These are phyloP conservation scores for Geotrichum fermentans DNA, from an alignment of 1,139 yeast genomes.

Conservation along the genomic window DNA sequence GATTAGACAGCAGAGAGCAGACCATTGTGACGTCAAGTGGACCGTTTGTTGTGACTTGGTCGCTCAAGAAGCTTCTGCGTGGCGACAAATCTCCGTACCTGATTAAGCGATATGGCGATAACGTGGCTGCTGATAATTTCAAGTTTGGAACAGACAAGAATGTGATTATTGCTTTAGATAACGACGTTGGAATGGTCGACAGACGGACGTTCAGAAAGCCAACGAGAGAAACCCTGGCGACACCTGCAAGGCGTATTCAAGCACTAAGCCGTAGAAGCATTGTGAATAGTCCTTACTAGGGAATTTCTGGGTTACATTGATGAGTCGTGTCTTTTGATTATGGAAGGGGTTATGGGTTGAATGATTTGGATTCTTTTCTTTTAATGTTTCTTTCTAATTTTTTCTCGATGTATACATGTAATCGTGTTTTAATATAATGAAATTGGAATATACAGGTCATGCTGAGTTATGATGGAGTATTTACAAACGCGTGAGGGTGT, in stretches of 20 bases:
- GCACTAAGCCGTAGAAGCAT: conserved; percentile 32
- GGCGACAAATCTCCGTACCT: conserved; percentile 55
- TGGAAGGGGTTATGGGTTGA: neutral
- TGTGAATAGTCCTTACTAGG: conserved; percentile 34
- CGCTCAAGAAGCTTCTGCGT: conserved; percentile 53
- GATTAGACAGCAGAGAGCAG: conserved; percentile 59
- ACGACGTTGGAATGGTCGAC: conserved; percentile 68
- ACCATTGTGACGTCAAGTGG: conserved; percentile 74
- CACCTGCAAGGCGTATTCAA: conserved; percentile 31
- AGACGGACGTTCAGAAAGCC: conserved; percentile 57
- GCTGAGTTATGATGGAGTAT: neutral
- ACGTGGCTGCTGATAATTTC: conserved; percentile 74
- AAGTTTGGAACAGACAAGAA: conserved; percentile 66
- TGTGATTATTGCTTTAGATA: conserved; percentile 63
- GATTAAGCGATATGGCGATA: conserved; percentile 57
- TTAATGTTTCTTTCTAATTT: neutral
- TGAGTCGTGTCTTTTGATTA: neutral
- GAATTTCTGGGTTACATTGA: neutral
- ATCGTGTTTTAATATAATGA: neutral
- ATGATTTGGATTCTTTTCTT: neutral
- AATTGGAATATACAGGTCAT: neutral
- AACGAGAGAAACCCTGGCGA: conserved; percentile 45
- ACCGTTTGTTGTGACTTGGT: conserved; percentile 78
- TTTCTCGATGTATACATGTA: neutral
- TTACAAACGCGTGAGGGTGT: neutral